Conservation (phyloP, 192 early-diverging fungal genomes). For the Coemansia sp. region DNA sequence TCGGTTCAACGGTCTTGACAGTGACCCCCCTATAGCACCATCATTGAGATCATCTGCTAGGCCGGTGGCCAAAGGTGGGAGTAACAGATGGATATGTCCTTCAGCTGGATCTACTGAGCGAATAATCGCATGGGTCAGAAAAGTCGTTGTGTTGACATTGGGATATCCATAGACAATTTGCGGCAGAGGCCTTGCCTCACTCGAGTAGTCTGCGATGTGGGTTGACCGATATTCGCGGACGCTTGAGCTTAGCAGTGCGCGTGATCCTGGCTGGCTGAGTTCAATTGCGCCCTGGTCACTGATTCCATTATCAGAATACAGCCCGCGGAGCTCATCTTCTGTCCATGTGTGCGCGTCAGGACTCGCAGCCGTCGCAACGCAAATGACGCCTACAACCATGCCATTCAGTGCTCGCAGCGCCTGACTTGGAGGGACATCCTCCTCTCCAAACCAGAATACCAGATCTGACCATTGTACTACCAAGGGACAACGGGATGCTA, state of each 20-base stretch:
- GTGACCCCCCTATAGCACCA: no score
- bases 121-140: conserved; percentile 64
- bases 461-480: conserved; percentile 64
- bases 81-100: conserved; percentile 59
- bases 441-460: conserved; percentile 66
- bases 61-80: conserved; percentile 39
- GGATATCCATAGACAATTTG: conserved; percentile 51
- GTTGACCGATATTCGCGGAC: not conserved
- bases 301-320: conserved; percentile 24
- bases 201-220: not conserved
- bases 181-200: conserved; percentile 11
- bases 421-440: conserved; percentile 78
- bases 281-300: conserved; percentile 30
- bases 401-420: conserved; percentile 82
- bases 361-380: conserved; percentile 23
- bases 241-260: conserved; percentile 13
- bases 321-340: conserved; percentile 11
- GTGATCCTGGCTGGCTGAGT: conserved; percentile 39
- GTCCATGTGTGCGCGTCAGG: conserved; percentile 36
- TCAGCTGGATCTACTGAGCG: conserved; percentile 62
- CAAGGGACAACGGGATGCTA: conserved; percentile 61
- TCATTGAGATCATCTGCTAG: not conserved
- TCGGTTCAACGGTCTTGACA: conserved; percentile 14
- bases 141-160: conserved; percentile 49
- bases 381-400: conserved; percentile 74